Percentiles rank a stretch among this genome's conserved stretches.
phyloP scores from a whole-genome alignment of 441 rosid species.

The Theobroma grandiflorum region DNA sequence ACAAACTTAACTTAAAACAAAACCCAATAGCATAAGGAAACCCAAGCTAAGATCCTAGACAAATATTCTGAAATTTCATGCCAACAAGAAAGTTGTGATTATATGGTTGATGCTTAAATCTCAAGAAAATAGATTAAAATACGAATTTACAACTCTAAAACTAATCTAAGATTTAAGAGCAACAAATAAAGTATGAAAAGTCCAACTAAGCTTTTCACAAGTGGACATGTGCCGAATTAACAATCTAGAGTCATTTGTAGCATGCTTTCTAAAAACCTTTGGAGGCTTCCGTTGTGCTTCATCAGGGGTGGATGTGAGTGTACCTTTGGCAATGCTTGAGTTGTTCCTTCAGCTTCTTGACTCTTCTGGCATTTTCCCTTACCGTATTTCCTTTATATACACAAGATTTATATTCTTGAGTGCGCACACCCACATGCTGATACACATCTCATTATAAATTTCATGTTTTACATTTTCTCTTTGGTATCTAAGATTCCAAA shows the following conservation, averaged over 20 bases:
- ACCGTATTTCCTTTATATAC: background rate
- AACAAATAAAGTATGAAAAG: background rate
- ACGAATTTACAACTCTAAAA: background rate
- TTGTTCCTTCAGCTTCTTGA: background rate
- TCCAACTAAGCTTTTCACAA: constrained; percentile 8
- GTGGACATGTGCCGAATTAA: background rate
- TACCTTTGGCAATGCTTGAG: background rate
- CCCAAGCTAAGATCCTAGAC: background rate
- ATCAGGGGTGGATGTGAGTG: background rate
- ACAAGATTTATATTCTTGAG: background rate
- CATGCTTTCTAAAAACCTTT: background rate
- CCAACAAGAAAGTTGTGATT: background rate
- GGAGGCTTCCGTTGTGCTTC: background rate
- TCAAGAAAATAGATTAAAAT: background rate
- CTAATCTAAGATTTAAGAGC: background rate
- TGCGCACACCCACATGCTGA: background rate
- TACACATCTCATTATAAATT: background rate
- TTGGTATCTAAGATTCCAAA: background rate
- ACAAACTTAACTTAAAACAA: background rate
- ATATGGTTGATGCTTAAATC: background rate
- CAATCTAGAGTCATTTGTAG: too few species aligned
- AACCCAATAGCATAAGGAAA: background rate
- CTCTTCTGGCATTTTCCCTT: background rate
- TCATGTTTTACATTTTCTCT: background rate
- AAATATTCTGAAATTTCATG: background rate